Conservation (phyloP, 768 basidiomycete species). For the Porphyrellus cyaneotinctus region DNA sequence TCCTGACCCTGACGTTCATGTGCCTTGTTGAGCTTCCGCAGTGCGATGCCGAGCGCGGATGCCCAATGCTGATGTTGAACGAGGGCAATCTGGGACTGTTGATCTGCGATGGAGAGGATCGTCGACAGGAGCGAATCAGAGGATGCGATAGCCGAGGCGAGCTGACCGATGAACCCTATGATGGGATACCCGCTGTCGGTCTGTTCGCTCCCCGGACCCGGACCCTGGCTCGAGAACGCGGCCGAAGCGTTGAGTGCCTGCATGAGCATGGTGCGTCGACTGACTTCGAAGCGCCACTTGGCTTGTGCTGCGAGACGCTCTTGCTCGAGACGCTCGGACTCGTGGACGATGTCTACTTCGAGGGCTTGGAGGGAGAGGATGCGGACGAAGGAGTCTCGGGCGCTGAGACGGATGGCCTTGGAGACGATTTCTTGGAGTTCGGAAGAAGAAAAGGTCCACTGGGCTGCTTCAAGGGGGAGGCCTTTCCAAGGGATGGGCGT, state of each 20-base stretch:
- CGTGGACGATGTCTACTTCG: slow-evolving; percentile 54
- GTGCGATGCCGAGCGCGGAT: slow-evolving; percentile 71
- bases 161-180: slow-evolving; percentile 48
- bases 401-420: slow-evolving; percentile 63
- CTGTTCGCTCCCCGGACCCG: neutral
- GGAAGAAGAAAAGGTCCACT: slow-evolving; percentile 49
- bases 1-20: slow-evolving; percentile 64
- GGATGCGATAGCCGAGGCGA: slow-evolving; percentile 54
- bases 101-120: slow-evolving; percentile 56
- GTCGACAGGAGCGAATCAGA: slow-evolving; percentile 58
- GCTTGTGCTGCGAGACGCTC: slow-evolving; percentile 55
- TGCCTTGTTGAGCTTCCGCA: slow-evolving; percentile 76
- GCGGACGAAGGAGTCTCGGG: slow-evolving; percentile 66
- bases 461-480: slow-evolving; percentile 67
- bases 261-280: slow-evolving; percentile 64
- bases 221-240: neutral
- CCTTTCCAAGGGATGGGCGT: slow-evolving; percentile 61
- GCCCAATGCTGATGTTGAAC: slow-evolving; percentile 65
- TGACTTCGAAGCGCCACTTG: slow-evolving; percentile 63
- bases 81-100: slow-evolving; percentile 57
- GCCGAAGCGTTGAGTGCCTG: slow-evolving; percentile 50
- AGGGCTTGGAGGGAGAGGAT: slow-evolving; percentile 60
- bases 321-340: slow-evolving; percentile 52
- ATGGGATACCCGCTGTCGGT: slow-evolving; percentile 27
- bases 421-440: slow-evolving; percentile 69